These are phyloP conservation scores for Kodamaea arcana DNA, from an alignment of 1,139 yeast species.

Conservation along the genomic window DNA sequence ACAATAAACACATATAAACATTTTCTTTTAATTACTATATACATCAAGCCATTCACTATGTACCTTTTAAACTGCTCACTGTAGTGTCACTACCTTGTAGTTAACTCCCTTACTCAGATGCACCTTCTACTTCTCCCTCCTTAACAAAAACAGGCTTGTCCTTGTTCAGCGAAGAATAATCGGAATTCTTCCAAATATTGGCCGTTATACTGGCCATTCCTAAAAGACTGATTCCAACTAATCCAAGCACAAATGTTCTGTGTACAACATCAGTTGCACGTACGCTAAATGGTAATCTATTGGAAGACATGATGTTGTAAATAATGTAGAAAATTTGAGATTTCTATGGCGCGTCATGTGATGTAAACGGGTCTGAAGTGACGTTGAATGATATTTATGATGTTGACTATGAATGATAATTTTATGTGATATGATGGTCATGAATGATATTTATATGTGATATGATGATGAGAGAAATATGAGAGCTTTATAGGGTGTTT, in stretches of 20 bases:
- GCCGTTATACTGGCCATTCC: slow-evolving; percentile 26
- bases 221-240: slow-evolving; percentile 34
- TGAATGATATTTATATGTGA: no score
- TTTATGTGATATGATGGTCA: no score
- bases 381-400: not conserved
- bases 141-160: slow-evolving; percentile 38
- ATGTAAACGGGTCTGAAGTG: slow-evolving; percentile 1
- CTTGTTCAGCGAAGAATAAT: slow-evolving; percentile 41
- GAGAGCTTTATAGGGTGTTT: no score
- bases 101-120: no score
- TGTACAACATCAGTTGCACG: slow-evolving; percentile 31
- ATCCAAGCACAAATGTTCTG: slow-evolving; percentile 23
- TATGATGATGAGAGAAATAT: no score
- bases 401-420: no score
- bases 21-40: no score
- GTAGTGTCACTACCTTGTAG: no score
- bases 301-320: slow-evolving; percentile 17
- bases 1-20: no score
- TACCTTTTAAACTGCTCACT: no score
- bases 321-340: slow-evolving; percentile 1
- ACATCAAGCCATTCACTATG: no score
- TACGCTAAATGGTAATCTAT: slow-evolving; percentile 41
- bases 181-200: slow-evolving; percentile 29
- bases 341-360: slow-evolving; percentile 5
- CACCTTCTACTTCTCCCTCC: slow-evolving; percentile 27